These are phyloP conservation scores for Plantago elongata DNA, from an alignment of 257 asterid genomes.

Conservation along the genomic window DNA sequence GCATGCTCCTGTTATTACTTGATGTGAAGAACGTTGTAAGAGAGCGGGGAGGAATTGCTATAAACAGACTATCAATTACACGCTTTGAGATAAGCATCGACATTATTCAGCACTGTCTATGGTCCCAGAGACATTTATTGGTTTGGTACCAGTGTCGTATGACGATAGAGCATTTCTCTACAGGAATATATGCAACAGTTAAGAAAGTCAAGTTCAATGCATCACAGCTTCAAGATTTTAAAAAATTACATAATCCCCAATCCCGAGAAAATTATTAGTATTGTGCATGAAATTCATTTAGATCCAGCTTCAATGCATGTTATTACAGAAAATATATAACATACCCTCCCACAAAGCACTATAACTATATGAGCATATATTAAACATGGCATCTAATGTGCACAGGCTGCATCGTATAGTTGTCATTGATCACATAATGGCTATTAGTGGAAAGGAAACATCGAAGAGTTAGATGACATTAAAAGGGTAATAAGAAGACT, in stretches of 20 bases:
- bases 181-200: constrained; percentile 24
- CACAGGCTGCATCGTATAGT: not conserved
- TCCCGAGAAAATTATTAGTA: no score
- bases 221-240: not conserved
- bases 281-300: not conserved
- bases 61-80: constrained; percentile 8
- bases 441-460: not conserved
- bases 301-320: not conserved
- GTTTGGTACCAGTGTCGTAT: constrained; percentile 36
- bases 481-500: constrained; percentile 33
- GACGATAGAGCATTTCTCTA: constrained; percentile 61
- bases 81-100: constrained; percentile 2
- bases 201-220: constrained; percentile 12
- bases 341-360: not conserved
- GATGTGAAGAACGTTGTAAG: not conserved
- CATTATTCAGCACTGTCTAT: constrained; percentile 29
- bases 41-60: constrained; percentile 9
- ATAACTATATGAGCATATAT: not conserved
- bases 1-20: constrained; percentile 6
- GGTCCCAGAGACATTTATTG: constrained; percentile 34
- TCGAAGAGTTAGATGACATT: not conserved
- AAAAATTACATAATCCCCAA: no score
- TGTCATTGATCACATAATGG: not conserved
- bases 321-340: not conserved
- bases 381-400: not conserved